Evolutionary conservation across 805 yeast genomes (phyloP), one percentile per base, ranked within the genome.

Genomic region (Metschnikowia anglica): DNA sequence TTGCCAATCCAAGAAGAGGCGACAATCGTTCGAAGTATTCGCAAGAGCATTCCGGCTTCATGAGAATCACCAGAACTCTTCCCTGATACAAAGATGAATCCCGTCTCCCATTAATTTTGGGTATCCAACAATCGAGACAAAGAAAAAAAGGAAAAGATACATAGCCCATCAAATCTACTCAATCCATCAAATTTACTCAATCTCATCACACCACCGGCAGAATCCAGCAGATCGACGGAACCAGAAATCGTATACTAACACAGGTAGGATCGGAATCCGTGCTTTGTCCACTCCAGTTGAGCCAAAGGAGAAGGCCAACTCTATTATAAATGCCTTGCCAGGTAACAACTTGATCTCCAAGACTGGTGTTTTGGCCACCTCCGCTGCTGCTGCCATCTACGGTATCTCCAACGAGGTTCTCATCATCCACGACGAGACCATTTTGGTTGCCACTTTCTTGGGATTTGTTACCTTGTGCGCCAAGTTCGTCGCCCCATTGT

Each of bases 291-390:
- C 82, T 37, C 86, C 83, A 56, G 76, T 71, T 50, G 96, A 90
- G 60, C 96, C 97, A 70, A 85, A 88, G 76, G 77, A 83, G 57
- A 88, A 88, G 79, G 99, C 99, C 46, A 70, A 79, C 62, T 81
- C 96, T 40, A 81, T 91, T 69, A 81, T 91, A 60, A 90, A 86
- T 62, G 88, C 97, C 51, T 73, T 93, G 56, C 99, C 99, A 68
- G 97, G 97, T 66, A 84, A 80, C 81, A 80, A 81, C 61, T 74
- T 80, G 57, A 68, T 91, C 56, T 80, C 97, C 55, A 93, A 93
- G 81, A 88, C 97, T 50, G 97, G 97, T 63, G 79, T 90, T 62
- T 76, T 93, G 61, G 97, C 97, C 60, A 90, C 99, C 41, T 80
- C 91, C 49, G 81, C 96, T 48, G 97, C 97, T 50, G 98, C 96